Evolutionary conservation across 225 moss, liverwort and hornwort genomes (phyloP).

Genomic region (Pseudisothecium myosuroides): DNA sequence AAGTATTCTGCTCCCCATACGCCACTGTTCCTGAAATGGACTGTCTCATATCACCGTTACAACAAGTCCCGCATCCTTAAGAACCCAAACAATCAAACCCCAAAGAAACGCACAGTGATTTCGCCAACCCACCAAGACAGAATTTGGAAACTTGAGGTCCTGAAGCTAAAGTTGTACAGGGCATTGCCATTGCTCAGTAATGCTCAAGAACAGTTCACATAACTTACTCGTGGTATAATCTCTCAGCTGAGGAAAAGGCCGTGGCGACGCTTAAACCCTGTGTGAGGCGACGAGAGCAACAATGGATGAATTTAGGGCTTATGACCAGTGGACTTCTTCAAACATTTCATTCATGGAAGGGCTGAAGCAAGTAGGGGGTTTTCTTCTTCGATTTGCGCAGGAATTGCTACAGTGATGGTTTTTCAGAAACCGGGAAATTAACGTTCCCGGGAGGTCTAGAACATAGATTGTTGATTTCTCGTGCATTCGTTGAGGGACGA

Average conservation of each 20-base stretch:
- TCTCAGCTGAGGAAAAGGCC: neutral
- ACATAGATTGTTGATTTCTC: neutral
- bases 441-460: neutral
- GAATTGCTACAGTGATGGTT: neutral
- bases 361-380: neutral
- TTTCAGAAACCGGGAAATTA: neutral
- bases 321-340: neutral
- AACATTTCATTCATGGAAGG: neutral
- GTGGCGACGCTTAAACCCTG: neutral
- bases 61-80: neutral
- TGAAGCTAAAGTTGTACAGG: constrained; percentile 5
- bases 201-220: neutral
- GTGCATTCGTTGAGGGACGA: neutral
- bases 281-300: neutral
- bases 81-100: neutral
- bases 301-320: constrained; percentile 11
- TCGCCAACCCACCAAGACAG: constrained; percentile 41
- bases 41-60: neutral
- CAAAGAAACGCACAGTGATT: neutral
- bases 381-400: neutral
- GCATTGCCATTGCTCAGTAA: constrained; percentile 13
- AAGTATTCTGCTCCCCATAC: constrained; percentile 62
- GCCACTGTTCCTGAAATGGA: constrained; percentile 55
- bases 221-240: neutral
- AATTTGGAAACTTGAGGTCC: constrained; percentile 55